Evolutionary conservation across 1,139 yeast species (phyloP), one percentile per base, ranked within the genome.

Genomic region (Saccharomycopsis crataegensis): DNA sequence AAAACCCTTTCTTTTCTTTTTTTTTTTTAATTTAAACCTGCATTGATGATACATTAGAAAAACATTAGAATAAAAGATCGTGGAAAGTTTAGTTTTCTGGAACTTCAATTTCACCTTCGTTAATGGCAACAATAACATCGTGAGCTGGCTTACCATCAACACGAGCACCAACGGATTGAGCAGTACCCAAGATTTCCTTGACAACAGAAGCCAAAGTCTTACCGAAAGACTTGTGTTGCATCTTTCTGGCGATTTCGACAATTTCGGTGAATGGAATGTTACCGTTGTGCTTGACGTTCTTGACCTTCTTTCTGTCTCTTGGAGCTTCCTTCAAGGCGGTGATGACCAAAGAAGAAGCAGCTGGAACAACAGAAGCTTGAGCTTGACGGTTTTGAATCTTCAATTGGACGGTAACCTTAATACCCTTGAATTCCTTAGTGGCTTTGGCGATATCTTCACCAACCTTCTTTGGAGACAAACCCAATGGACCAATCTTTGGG

Each of bases 361-460:
- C 85, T 78, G 99, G 99, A 61, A 94, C 99, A 74, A 93, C 98
- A 62, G 98, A 90, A 69, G 95, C 96, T 67, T 87, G 80, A 70
- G 99, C 99, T 82, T 93, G 99, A 86, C 99, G 91, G 95, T 93
- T 93, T 83, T 93, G 99, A 73, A 93, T 91, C 76, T 86, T 93
- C 78, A 94, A 86, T 80, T 89, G 96, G 65, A 94, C 98, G 69
- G 99, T 93, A 73, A 93, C 99, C 78, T 93, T 89, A 71, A 93
- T 91, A 83, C 99, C 99, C 80, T 91, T 91, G 94, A 83, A 93
- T 74, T 85, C 83, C 82, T 89, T 87, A 80, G 99, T 93, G 75
- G 99, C 99, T 86, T 94, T 94, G 78, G 99, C 99, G 71, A 93
- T 93, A 76, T 93, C 99, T 80, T 93, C 99, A 89, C 99, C 99